phyloP scores from a whole-genome alignment of 106 monocot species.

The Dendrobium huoshanense region DNA sequence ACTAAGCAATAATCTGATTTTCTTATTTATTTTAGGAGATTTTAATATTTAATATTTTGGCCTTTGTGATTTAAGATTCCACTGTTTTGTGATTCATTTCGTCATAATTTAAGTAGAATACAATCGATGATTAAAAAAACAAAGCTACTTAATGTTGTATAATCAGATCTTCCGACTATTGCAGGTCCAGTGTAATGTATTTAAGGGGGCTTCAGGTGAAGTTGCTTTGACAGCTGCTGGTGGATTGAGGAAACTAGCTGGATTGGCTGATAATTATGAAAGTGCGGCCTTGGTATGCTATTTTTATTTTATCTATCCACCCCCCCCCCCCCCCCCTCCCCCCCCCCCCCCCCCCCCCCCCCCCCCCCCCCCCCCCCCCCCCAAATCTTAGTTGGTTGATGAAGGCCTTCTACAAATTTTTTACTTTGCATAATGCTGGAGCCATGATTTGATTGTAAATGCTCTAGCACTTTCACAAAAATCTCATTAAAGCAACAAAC shows the following conservation, averaged over 20 bases:
- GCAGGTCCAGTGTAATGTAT: slow-evolving; percentile 97
- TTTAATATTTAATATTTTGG: neutral
- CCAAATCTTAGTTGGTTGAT: neutral
- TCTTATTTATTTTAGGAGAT: neutral
- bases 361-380: too few relatives aligned
- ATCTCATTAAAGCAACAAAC: neutral
- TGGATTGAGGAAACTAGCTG: slow-evolving; percentile 76
- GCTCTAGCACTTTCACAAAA: neutral
- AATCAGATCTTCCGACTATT: neutral
- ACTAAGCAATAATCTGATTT: neutral
- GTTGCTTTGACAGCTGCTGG: slow-evolving; percentile 84
- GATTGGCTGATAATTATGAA: slow-evolving; percentile 61
- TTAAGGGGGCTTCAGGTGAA: slow-evolving; percentile 74
- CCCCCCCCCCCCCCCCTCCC: too few relatives aligned
- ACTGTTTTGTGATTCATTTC: neutral
- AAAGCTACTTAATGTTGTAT: neutral
- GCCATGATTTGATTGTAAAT: neutral
- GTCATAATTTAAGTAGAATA: neutral
- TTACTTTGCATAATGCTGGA: neutral
- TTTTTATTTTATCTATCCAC: too few relatives aligned
- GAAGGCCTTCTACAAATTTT: neutral
- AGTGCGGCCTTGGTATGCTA: slow-evolving; percentile 67
- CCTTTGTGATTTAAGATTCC: neutral
- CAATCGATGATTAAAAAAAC: neutral
- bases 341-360: too few relatives aligned